phyloP scores from a whole-genome alignment of 2,329 filamentous ascomycete genomes.

The Fusarium luffae region DNA sequence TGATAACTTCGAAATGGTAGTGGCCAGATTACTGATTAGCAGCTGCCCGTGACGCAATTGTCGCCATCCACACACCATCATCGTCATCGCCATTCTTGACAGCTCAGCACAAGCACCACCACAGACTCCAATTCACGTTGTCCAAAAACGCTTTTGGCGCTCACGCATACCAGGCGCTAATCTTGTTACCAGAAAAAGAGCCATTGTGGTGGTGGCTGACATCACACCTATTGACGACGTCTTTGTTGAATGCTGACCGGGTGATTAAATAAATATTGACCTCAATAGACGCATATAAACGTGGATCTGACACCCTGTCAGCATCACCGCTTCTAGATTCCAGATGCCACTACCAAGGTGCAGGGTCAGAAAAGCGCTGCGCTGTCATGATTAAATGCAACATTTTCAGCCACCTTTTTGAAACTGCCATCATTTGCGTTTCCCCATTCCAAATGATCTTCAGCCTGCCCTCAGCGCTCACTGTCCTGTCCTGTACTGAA shows the following conservation, averaged over 20 bases:
- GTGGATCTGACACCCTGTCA: slow-evolving; percentile 23
- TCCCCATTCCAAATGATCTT: slow-evolving; percentile 19
- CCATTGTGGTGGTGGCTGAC: background rate
- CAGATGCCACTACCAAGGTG: slow-evolving; percentile 1
- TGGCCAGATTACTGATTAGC: slow-evolving; percentile 5
- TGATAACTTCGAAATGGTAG: too few species aligned
- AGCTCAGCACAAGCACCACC: background rate
- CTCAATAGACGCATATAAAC: slow-evolving; percentile 21
- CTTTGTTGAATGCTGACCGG: background rate
- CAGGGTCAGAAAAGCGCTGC: slow-evolving; percentile 21
- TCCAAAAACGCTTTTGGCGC: slow-evolving; percentile 10
- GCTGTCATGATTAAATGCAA: slow-evolving; percentile 2
- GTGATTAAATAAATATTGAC: background rate
- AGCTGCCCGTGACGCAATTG: slow-evolving; percentile 33
- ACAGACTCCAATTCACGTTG: slow-evolving; percentile 1
- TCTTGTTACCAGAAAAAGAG: background rate
- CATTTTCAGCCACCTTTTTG: background rate
- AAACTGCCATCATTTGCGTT: slow-evolving; percentile 12
- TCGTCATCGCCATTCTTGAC: slow-evolving; percentile 34
- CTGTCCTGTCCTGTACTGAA: background rate
- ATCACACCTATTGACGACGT: background rate
- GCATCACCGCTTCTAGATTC: slow-evolving; percentile 19
- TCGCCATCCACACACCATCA: slow-evolving; percentile 27
- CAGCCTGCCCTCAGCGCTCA: background rate
- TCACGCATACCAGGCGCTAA: slow-evolving; percentile 9